Conservation (phyloP, 2,329 filamentous ascomycete genomes). For the Lachnum nothofagi region DNA sequence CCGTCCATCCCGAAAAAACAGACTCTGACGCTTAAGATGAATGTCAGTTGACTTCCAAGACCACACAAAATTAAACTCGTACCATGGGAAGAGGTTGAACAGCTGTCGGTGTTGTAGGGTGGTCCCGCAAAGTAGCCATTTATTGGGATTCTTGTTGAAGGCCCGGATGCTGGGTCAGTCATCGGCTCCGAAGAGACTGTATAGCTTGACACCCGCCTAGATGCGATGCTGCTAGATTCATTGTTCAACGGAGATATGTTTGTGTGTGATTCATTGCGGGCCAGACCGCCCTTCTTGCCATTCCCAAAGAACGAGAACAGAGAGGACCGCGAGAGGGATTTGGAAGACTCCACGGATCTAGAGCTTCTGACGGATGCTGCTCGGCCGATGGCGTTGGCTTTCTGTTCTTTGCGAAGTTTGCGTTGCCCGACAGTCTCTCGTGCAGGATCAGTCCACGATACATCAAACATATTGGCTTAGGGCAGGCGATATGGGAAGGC, state of each 20-base stretch:
- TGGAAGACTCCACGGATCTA: constrained; percentile 14
- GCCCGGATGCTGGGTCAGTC: constrained; percentile 7
- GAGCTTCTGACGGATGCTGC: constrained; percentile 19
- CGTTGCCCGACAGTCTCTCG: constrained; percentile 31
- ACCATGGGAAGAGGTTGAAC: constrained; percentile 25
- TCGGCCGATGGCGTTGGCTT: constrained; percentile 11
- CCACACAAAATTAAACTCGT: background rate
- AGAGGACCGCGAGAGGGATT: constrained; percentile 4
- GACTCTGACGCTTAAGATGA: constrained; percentile 36
- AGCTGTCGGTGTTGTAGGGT: constrained; percentile 10
- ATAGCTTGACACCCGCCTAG: constrained; percentile 18
- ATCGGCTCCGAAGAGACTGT: constrained; percentile 16
- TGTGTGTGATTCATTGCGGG: constrained; percentile 7
- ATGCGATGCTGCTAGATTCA: constrained; percentile 10
- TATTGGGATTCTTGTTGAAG: constrained; percentile 9
- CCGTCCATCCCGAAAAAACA: constrained; percentile 42
- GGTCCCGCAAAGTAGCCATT: constrained; percentile 9
- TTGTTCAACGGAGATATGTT: constrained; percentile 2
- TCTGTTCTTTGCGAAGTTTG: constrained; percentile 26
- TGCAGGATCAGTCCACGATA: constrained; percentile 29
- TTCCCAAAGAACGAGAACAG: constrained; percentile 32
- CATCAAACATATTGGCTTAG: constrained; percentile 30
- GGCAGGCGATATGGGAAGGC: background rate
- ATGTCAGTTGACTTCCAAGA: constrained; percentile 17
- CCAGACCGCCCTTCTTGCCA: constrained; percentile 26